Evolutionary conservation across 2,329 filamentous ascomycete genomes (phyloP).

Genomic region (Lasiodiplodia sp.): DNA sequence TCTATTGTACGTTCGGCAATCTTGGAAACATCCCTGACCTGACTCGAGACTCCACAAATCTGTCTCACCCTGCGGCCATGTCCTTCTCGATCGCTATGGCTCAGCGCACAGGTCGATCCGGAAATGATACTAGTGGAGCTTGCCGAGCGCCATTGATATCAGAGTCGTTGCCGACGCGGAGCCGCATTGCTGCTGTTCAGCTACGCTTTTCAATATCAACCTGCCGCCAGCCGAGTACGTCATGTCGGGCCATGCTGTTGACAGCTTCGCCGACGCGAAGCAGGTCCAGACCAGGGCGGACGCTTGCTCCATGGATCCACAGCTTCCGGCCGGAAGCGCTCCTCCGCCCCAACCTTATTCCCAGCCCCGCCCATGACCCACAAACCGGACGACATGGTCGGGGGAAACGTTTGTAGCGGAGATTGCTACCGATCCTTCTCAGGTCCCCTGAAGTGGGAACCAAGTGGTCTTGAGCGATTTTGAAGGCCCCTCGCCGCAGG

Average conservation of each 20-base stretch:
- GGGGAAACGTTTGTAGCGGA: conserved; percentile 8
- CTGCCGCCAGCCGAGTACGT: background rate
- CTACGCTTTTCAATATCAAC: background rate
- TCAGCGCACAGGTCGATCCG: conserved; percentile 13
- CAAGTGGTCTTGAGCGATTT: conserved; percentile 2
- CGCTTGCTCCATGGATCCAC: conserved; percentile 13
- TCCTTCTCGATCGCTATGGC: conserved; percentile 2
- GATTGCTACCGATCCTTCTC: conserved; percentile 21
- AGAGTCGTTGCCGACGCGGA: background rate
- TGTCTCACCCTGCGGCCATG: conserved; percentile 15
- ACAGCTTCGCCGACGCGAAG: background rate
- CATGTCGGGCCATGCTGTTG: background rate
- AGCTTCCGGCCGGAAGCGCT: background rate
- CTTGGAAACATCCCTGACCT: conserved; percentile 22
- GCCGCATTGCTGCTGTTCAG: background rate
- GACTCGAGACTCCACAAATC: conserved; percentile 22
- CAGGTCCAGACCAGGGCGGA: conserved; percentile 8
- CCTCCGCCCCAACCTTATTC: conserved; percentile 8
- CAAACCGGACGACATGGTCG: background rate
- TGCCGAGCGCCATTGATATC: background rate
- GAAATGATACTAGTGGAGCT: background rate
- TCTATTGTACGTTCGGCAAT: conserved; percentile 15
- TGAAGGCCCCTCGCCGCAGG: background rate
- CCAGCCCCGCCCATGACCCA: conserved; percentile 5
- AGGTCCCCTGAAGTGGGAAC: conserved; percentile 3